Evolutionary conservation across 495 filamentous ascomycete species (phyloP).

Genomic region (Xylaria sp.): DNA sequence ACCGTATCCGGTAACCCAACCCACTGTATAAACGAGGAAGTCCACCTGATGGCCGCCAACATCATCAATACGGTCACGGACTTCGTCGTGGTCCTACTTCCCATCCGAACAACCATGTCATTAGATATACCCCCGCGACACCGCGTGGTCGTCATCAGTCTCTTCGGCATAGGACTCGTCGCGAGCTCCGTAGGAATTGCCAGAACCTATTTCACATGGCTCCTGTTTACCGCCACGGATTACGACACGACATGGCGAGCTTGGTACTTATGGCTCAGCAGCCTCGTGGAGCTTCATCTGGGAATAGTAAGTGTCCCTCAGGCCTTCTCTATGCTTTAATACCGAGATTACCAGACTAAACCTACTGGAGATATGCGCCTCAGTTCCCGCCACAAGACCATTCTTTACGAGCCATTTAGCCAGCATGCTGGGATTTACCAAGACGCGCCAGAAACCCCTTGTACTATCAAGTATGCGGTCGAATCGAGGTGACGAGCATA

Average conservation of each 20-base stretch:
- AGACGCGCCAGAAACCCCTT: background rate
- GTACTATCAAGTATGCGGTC: background rate
- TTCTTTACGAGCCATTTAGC: constrained; percentile 43
- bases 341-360: constrained; percentile 4
- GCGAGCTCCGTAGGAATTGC: constrained; percentile 64
- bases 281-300: constrained; percentile 64
- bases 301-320: constrained; percentile 58
- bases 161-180: constrained; percentile 65
- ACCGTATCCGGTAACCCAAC: constrained; percentile 44
- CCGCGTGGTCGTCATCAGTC: constrained; percentile 61
- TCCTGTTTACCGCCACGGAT: constrained; percentile 16
- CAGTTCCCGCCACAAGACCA: constrained; percentile 61
- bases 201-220: constrained; percentile 55
- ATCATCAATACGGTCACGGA: constrained; percentile 68
- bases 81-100: constrained; percentile 62
- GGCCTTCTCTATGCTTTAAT: background rate
- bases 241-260: constrained; percentile 63
- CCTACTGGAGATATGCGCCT: constrained; percentile 57
- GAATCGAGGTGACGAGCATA: background rate
- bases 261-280: constrained; percentile 61
- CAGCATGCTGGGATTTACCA: background rate
- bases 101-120: constrained; percentile 64
- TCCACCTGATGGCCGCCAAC: constrained; percentile 59
- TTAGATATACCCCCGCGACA: constrained; percentile 62
- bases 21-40: constrained; percentile 59